A percentile compares a stretch with the other conserved stretches of the same genome.
Evolutionary conservation across 192 early-diverging fungal species (phyloP).

Genomic region (Spinellus fusiger): DNA sequence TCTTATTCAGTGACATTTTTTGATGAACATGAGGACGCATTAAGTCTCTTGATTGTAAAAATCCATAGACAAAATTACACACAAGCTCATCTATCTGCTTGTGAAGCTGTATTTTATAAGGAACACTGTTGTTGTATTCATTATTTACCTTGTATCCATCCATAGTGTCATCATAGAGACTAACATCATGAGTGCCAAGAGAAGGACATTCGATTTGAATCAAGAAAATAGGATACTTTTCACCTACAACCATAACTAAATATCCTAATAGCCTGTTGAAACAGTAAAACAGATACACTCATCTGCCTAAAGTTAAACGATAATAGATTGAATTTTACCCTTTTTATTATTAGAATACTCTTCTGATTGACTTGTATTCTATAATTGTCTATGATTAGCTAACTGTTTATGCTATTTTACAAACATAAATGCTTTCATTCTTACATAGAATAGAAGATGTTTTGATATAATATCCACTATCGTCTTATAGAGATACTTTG

Average conservation of each 20-base stretch:
- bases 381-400: no score
- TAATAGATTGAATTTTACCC: no score
- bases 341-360: no score
- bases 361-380: no score
- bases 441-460: neutral
- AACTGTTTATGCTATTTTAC: no score
- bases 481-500: neutral
- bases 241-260: no score
- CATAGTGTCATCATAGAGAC: neutral
- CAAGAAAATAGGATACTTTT: conserved; percentile 48
- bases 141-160: neutral
- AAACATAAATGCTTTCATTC: no score
- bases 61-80: neutral
- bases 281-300: no score
- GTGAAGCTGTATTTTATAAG: neutral
- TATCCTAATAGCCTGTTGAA: no score
- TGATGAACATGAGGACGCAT: neutral
- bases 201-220: conserved; percentile 42
- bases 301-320: no score
- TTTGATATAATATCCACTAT: neutral
- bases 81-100: neutral
- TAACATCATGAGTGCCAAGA: neutral
- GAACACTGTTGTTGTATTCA: neutral
- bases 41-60: neutral
- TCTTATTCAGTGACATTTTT: neutral